phyloP scores from a whole-genome alignment of 768 basidiomycete genomes.

The Tricholoma sp. region DNA sequence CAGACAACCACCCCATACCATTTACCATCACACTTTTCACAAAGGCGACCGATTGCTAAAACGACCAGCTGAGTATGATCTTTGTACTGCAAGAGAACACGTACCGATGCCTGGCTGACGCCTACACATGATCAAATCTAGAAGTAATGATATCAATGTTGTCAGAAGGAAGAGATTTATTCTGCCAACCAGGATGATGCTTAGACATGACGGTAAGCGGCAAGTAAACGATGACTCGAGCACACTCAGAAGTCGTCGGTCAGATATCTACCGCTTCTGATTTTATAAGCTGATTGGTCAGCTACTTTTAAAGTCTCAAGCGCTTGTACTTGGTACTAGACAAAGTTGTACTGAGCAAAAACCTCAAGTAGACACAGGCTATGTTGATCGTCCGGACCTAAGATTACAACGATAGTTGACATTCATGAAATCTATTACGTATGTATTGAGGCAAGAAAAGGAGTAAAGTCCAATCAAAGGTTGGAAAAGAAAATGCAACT shows the following conservation, averaged over 20 bases:
- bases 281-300: constrained; percentile 13
- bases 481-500: constrained; percentile 6
- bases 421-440: neutral
- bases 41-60: constrained; percentile 92
- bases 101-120: constrained; percentile 95
- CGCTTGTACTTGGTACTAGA: no score
- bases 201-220: constrained; percentile 63
- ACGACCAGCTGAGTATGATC: constrained; percentile 5
- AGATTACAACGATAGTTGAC: neutral
- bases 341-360: no score
- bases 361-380: no score
- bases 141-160: constrained; percentile 1
- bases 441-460: constrained; percentile 5
- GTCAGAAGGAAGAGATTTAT: neutral
- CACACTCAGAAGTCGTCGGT: no score
- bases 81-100: constrained; percentile 15
- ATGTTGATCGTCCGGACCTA: no score
- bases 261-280: no score
- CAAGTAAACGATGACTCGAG: neutral
- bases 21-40: constrained; percentile 99
- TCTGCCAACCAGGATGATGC: constrained; percentile 70
- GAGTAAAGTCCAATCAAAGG: constrained; percentile 8
- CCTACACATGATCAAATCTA: constrained; percentile 98
- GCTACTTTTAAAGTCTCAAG: no score
- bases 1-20: constrained; percentile 55